Percentiles rank a stretch among this genome's conserved stretches.
Conservation (phyloP, 805 yeast genomes). For the Suhomyces pyralidae region DNA sequence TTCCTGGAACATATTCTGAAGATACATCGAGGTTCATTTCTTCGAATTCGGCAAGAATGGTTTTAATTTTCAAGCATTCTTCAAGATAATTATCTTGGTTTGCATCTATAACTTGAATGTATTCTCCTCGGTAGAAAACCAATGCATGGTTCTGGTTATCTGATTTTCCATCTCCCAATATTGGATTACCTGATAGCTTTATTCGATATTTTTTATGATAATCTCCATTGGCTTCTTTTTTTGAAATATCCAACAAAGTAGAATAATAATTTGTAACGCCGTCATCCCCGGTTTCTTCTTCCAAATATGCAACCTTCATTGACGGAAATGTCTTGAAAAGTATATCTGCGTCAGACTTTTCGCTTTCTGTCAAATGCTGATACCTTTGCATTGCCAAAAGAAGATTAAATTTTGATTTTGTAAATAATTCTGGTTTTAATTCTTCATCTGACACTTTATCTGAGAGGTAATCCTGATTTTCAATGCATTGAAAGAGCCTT, state of each 20-base stretch:
- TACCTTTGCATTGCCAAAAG: constrained; percentile 87
- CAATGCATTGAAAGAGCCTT: constrained; percentile 63
- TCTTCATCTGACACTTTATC: constrained; percentile 17
- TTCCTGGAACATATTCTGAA: constrained; percentile 57
- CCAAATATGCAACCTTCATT: constrained; percentile 52
- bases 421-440: constrained; percentile 39
- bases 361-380: constrained; percentile 60
- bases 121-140: constrained; percentile 89
- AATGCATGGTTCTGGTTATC: constrained; percentile 91
- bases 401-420: constrained; percentile 74
- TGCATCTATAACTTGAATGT: constrained; percentile 92
- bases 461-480: constrained; percentile 45
- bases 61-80: constrained; percentile 87
- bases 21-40: constrained; percentile 53
- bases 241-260: constrained; percentile 43
- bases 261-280: constrained; percentile 55
- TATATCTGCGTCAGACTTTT: constrained; percentile 63
- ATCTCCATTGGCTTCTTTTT: constrained; percentile 55
- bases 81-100: constrained; percentile 94
- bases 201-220: constrained; percentile 47
- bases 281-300: constrained; percentile 42
- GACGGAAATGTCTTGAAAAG: constrained; percentile 74
- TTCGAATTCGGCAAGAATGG: constrained; percentile 88
- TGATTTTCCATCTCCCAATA: constrained; percentile 93
- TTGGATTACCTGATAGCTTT: constrained; percentile 89